These are phyloP conservation scores for Daedaleopsis nitida DNA, from an alignment of 768 basidiomycete genomes.

Conservation along the genomic window DNA sequence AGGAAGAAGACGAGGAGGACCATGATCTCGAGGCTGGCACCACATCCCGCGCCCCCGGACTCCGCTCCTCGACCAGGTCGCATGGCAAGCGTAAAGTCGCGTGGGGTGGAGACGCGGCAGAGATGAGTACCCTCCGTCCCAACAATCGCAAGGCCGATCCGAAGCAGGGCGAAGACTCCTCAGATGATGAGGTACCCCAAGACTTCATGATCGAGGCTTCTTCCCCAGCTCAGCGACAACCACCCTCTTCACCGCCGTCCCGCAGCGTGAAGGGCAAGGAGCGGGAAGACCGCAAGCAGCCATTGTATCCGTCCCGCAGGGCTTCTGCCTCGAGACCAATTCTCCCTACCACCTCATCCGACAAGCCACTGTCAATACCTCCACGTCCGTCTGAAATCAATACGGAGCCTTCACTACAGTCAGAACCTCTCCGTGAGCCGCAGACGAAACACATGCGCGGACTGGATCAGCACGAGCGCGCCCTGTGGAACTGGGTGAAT, in stretches of 20 bases:
- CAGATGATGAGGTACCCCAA: conserved; percentile 84
- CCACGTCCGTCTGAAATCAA: conserved; percentile 69
- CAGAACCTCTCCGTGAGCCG: conserved; percentile 24
- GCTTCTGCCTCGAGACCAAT: conserved; percentile 40
- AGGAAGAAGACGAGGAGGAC: conserved; percentile 69
- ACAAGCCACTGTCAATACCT: conserved; percentile 49
- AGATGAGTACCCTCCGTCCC: conserved; percentile 62
- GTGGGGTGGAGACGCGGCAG: conserved; percentile 58
- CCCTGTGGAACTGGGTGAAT: conserved; percentile 99
- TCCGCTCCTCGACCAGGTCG: conserved; percentile 32
- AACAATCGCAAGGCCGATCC: conserved; percentile 73
- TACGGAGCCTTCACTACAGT: conserved; percentile 34
- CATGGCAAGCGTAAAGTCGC: conserved; percentile 55
- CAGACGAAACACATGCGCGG: conserved; percentile 59
- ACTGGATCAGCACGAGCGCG: conserved; percentile 83
- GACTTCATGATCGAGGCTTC: conserved; percentile 84
- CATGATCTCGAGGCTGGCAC: conserved; percentile 67
- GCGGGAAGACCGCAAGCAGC: conserved; percentile 38
- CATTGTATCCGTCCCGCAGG: conserved; percentile 45
- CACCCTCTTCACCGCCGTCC: conserved; percentile 18
- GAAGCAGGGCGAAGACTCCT: conserved; percentile 59
- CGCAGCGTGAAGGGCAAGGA: conserved; percentile 37
- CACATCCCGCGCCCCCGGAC: conserved; percentile 38
- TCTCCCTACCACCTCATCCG: conserved; percentile 36
- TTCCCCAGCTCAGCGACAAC: conserved; percentile 36